Conservation (phyloP, 257 asterid genomes). For the Rehmannia glutinosa region DNA sequence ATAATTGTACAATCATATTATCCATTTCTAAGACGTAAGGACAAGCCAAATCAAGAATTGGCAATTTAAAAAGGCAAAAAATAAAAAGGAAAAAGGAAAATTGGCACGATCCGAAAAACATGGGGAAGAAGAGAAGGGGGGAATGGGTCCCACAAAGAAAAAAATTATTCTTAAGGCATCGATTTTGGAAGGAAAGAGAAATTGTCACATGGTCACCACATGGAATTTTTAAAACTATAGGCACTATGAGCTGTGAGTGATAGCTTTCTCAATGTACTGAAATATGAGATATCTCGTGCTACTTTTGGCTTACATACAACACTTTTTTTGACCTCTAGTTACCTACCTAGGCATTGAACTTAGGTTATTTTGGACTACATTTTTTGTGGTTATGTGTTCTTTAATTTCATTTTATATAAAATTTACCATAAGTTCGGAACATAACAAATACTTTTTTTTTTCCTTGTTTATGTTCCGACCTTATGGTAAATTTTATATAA, state of each 20-base stretch:
- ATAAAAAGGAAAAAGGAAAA: constrained; percentile 11
- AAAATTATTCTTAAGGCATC: constrained; percentile 34
- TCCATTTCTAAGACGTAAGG: neutral
- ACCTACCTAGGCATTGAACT: no score
- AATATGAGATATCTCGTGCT: neutral
- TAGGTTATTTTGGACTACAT: no score
- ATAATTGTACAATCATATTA: neutral
- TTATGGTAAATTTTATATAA: no score
- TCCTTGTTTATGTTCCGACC: no score
- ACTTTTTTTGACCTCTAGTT: neutral
- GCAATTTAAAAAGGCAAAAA: constrained; percentile 22
- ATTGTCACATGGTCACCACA: constrained; percentile 70
- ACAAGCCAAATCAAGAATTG: constrained; percentile 31
- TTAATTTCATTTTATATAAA: no score
- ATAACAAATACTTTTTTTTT: no score
- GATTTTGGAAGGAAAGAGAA: constrained; percentile 43
- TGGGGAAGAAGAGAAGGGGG: constrained; percentile 27
- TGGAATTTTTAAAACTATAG: constrained; percentile 33
- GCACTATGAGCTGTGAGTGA: neutral
- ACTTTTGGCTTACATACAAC: neutral
- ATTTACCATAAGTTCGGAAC: no score
- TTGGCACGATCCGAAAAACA: constrained; percentile 46
- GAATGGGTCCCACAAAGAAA: constrained; percentile 28
- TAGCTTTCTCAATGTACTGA: no score
- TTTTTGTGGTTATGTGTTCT: no score